Percentiles rank a stretch among this genome's conserved stretches.
Evolutionary conservation across 257 asterid species (phyloP).

Genomic region (Mentha longifolia): DNA sequence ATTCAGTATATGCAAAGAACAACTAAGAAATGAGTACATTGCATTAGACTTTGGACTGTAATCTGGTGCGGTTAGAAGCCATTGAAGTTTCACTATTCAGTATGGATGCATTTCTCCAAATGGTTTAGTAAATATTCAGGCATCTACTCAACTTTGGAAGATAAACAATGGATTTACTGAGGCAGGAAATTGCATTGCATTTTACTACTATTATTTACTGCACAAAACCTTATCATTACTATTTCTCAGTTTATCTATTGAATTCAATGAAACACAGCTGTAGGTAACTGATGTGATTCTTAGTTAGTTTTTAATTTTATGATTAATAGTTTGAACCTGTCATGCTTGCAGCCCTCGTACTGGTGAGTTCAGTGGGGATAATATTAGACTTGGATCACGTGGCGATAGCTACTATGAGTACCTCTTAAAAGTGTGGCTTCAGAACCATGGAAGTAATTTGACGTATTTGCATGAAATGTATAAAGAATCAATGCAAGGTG

Average conservation of each 20-base stretch:
- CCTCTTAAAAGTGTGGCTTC: constrained; percentile 95
- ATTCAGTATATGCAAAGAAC: background rate
- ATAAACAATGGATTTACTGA: background rate
- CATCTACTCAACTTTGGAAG: constrained; percentile 14
- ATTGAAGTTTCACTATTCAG: constrained; percentile 1
- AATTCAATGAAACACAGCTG: background rate
- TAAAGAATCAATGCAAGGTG: constrained; percentile 83
- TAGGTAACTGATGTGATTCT: background rate
- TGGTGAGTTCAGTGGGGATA: constrained; percentile 85
- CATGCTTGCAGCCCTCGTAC: constrained; percentile 76
- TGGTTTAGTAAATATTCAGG: background rate
- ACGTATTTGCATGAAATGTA: constrained; percentile 85
- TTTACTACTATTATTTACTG: background rate
- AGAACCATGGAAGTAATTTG: constrained; percentile 62
- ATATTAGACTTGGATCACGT: constrained; percentile 96
- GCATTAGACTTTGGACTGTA: constrained; percentile 22
- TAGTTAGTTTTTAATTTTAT: constrained; percentile 16
- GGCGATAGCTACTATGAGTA: constrained; percentile 98
- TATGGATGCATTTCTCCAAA: constrained; percentile 6
- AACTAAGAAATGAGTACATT: constrained; percentile 13
- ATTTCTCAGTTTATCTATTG: constrained; percentile 6
- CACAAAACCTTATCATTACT: background rate
- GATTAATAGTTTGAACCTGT: constrained; percentile 36
- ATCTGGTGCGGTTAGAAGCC: constrained; percentile 26
- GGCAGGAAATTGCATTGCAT: constrained; percentile 3